Conservation (phyloP, 2,329 filamentous ascomycete species). For the Harringtonia lauricola region DNA sequence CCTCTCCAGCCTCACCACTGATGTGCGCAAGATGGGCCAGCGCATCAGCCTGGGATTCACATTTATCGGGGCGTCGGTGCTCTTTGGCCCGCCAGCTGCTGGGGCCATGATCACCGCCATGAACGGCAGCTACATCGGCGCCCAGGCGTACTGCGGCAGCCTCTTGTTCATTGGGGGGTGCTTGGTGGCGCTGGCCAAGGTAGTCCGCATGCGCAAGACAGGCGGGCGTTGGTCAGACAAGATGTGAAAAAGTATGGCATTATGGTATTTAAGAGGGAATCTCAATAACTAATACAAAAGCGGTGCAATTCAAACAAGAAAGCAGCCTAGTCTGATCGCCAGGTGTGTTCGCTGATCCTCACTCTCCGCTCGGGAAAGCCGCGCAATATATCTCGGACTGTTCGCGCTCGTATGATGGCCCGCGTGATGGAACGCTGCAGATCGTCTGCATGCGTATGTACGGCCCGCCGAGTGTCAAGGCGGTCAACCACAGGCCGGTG, state of each 20-base stretch:
- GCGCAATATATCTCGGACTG: too few relatives aligned
- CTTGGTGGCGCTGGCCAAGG: conserved; percentile 7
- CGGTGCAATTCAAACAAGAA: too few relatives aligned
- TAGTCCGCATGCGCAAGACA: conserved; percentile 4
- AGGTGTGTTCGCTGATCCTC: too few relatives aligned
- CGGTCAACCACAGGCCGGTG: neutral
- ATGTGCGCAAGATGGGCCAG: conserved; percentile 40
- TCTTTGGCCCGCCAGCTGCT: conserved; percentile 43
- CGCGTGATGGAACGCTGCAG: neutral
- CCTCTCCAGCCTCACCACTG: conserved; percentile 35
- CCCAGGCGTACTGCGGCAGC: conserved; percentile 42
- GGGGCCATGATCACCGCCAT: conserved; percentile 36
- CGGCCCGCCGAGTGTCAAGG: neutral
- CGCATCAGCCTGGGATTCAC: conserved; percentile 45
- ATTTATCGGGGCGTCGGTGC: conserved; percentile 35
- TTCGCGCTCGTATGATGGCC: too few relatives aligned
- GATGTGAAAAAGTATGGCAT: conserved; percentile 3
- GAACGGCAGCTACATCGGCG: conserved; percentile 33
- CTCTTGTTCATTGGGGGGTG: conserved; percentile 18
- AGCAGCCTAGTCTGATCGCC: too few relatives aligned
- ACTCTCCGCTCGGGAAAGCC: too few relatives aligned
- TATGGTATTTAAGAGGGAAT: too few relatives aligned
- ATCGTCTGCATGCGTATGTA: neutral
- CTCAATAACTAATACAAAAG: too few relatives aligned
- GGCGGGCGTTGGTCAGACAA: conserved; percentile 4